Evolutionary conservation across 2,329 filamentous ascomycete genomes (phyloP).

Genomic region (Ustilaginoidea virens): DNA sequence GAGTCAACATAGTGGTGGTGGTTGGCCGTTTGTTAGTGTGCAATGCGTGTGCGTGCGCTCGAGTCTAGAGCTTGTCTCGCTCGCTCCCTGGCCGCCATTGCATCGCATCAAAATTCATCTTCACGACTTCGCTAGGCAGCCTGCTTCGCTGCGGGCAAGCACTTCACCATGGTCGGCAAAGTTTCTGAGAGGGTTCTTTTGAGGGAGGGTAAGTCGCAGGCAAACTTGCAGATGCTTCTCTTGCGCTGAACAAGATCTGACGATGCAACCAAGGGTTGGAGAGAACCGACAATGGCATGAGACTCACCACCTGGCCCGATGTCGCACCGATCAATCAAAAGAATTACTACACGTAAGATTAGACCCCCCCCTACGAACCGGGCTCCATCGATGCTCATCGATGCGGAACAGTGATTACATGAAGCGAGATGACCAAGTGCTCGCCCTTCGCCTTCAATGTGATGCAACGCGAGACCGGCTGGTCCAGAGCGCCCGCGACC

Average conservation of each 20-base stretch:
- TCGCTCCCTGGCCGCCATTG: not conserved
- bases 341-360: slow-evolving; percentile 94
- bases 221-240: too few relatives aligned
- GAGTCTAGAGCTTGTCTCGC: slow-evolving; percentile 2
- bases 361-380: too few relatives aligned
- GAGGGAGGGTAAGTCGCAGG: slow-evolving; percentile 38
- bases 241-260: slow-evolving; percentile 5
- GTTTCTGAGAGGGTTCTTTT: slow-evolving; percentile 50
- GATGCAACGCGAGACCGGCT: slow-evolving; percentile 76
- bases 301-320: slow-evolving; percentile 84
- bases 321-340: slow-evolving; percentile 95
- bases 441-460: slow-evolving; percentile 74
- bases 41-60: too few relatives aligned
- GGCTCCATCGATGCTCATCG: not conserved
- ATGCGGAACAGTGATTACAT: slow-evolving; percentile 79
- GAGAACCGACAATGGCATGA: slow-evolving; percentile 97
- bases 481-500: slow-evolving; percentile 74
- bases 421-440: slow-evolving; percentile 92
- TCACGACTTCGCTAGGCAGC: not conserved
- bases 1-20: too few relatives aligned
- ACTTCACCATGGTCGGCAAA: slow-evolving; percentile 41
- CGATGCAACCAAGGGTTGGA: slow-evolving; percentile 53
- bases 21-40: too few relatives aligned
- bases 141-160: not conserved
- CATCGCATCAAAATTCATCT: not conserved